Base-by-base conservation (phyloP, 2,329 filamentous ascomycete species). In the Penicillium brasilianum region DNA sequence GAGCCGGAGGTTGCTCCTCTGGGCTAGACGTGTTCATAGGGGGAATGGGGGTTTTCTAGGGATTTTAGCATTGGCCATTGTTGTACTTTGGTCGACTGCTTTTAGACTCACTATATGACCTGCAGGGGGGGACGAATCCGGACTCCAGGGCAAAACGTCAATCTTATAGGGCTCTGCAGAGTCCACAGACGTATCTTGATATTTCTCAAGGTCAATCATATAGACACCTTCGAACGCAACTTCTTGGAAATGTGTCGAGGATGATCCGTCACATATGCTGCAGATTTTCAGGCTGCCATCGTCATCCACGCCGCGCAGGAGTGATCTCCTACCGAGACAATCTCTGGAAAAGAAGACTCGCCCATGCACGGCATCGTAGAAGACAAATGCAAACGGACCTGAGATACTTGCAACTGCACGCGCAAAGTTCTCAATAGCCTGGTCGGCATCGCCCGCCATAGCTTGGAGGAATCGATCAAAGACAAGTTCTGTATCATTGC, bases 371-470 rank as follows among this genome's bases (percentile, higher is more conserved):
- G 82, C 83, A 78, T 97, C 90, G 70, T 90, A 90, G 75, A 90
- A 97, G 6, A 94, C 85, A 76, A 98, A 95, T 1, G 94, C 91
- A 79, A 95, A 98, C 0, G 95, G 94, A 0, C 95, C 95, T 60
- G 88, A 85, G 28, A 94, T 85, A 41, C 77, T 81, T 57, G 85
- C 83, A 43, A 93, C 75, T 0, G 84, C 82, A 56, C 82, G 68
- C 28, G 69, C 72, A 44, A 80, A 61, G 60, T 68, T 72, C 39
- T 70, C 60, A 48, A 72, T 63, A 50, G 69, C 61, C 7, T 62
- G 60, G 36, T 68, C 73, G 30, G 39, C 49, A 54, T 62, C 60
- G 16, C 50, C 25, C 16, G 43, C 61, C 34, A 72, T 66, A 69
- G 84, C 81, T 59, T 78, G 70, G 20, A 83, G 71, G 51, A 97